A percentile compares a stretch with the other conserved stretches of the same genome.
These are phyloP conservation scores for Cyberlindnera xylosilytica DNA, from an alignment of 805 yeast species.

Conservation along the genomic window DNA sequence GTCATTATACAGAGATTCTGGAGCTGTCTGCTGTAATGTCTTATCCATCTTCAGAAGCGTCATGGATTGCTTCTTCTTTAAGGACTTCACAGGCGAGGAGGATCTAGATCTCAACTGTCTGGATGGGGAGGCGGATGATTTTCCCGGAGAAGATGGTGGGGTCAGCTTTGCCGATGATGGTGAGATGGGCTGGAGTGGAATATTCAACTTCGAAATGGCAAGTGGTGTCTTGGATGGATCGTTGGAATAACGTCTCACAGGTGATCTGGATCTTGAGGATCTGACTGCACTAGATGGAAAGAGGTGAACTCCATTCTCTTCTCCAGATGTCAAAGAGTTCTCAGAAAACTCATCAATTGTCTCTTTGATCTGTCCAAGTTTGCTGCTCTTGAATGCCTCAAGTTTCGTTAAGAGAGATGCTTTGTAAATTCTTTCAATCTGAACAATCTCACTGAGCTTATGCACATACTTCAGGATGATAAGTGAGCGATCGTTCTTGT, in stretches of 20 bases:
- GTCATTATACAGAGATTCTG: conserved; percentile 5
- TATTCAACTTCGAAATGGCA: conserved; percentile 18
- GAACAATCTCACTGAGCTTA: conserved; percentile 56
- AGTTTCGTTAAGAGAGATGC: conserved; percentile 32
- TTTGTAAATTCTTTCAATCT: conserved; percentile 60
- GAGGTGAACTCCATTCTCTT: conserved; percentile 17
- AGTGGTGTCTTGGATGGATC: conserved; percentile 10
- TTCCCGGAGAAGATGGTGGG: conserved; percentile 14
- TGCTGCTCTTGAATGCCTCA: conserved; percentile 11
- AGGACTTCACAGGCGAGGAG: conserved; percentile 22
- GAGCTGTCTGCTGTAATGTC: conserved; percentile 10
- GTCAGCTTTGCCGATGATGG: conserved; percentile 6
- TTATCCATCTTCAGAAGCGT: conserved; percentile 27
- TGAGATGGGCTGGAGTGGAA: conserved; percentile 5
- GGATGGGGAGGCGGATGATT: conserved; percentile 15
- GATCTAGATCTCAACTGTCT: conserved; percentile 24
- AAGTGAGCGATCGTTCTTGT: conserved; percentile 38
- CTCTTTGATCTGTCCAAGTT: conserved; percentile 18
- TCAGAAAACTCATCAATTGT: conserved; percentile 8
- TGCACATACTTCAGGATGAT: conserved; percentile 48
- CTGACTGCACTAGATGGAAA: conserved; percentile 19
- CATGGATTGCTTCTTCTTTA: conserved; percentile 28
- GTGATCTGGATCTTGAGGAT: conserved; percentile 23
- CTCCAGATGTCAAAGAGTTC: not conserved
- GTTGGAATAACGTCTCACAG: conserved; percentile 17